Evolutionary conservation across 2,329 filamentous ascomycete genomes (phyloP), one percentile per base, ranked within the genome.

Genomic region (Exophiala calicioides): DNA sequence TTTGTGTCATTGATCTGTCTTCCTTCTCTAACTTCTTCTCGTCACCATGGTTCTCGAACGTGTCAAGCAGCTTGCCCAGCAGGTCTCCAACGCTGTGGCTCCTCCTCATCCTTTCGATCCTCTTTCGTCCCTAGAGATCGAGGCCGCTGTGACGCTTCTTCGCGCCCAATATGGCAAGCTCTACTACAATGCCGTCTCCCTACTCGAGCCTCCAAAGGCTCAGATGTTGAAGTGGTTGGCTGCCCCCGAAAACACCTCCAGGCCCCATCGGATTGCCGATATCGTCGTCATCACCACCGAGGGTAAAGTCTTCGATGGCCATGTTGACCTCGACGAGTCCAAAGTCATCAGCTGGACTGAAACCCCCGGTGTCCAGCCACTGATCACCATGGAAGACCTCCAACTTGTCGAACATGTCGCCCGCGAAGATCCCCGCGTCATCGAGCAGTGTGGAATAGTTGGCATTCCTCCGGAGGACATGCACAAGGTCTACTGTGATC

Each of bases 401-500:
- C 80, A 89, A 59, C 77, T 81, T 44, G 90, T 95, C 1, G 90
- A 96, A 68, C 75, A 79, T 46, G 70, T 90, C 34, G 80, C 82
- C 50, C 81, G 90, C 56, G 83, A 82, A 59, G 88, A 95, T 62
- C 81, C 87, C 10, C 86, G 85, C 60, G 89, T 95, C 50, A 93
- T 95, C 57, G 88, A 95, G 68, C 90, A 95, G 67, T 96, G 90
- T 62, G 80, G 79, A 5, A 79, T 95, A 50, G 79, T 89, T 49
- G 90, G 90, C 1, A 88, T 96, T 50, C 80, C 88, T 9, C 77
- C 77, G 46, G 78, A 86, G 57, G 87, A 95, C 51, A 95, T 96
- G 90, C 74, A 93, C 74, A 95, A 95, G 70, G 88, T 96, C 36
- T 95, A 94, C 73, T 95, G 90, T 68, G 90, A 96, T 65, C 89